Percentiles rank a stretch among this genome's conserved stretches.
Evolutionary conservation across 352 stramenopile genomes (phyloP).

Genomic region (Globisporangium nodosum): DNA sequence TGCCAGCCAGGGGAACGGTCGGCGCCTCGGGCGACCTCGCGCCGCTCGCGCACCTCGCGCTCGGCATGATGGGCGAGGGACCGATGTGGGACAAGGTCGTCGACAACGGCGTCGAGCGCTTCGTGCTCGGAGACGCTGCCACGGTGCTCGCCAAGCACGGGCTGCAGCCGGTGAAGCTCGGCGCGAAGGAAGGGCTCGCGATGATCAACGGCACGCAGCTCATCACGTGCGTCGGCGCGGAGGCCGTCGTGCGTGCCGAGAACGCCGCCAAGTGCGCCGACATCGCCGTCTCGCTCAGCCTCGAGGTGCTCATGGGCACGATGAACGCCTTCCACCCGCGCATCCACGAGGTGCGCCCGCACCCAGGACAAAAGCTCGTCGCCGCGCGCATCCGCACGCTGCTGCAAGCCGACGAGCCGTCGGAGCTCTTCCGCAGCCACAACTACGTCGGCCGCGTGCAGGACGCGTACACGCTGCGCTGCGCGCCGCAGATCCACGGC

Average conservation of each 20-base stretch:
- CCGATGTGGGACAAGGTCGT: conserved; percentile 80
- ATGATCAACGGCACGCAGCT: conserved; percentile 91
- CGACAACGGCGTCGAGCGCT: conserved; percentile 25
- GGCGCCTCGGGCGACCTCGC: conserved; percentile 86
- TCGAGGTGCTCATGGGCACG: conserved; percentile 87
- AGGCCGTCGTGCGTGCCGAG: conserved; percentile 72
- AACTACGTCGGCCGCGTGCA: conserved; percentile 88
- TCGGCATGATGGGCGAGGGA: conserved; percentile 88
- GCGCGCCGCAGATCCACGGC: conserved; percentile 86
- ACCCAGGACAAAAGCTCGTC: conserved; percentile 75
- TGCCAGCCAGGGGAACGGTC: conserved; percentile 81
- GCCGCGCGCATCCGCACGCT: conserved; percentile 76
- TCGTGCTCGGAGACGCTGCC: conserved; percentile 50
- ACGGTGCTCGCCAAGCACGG: conserved; percentile 68
- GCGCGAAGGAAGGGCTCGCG: conserved; percentile 85
- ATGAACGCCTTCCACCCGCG: conserved; percentile 86
- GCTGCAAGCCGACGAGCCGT: conserved; percentile 69
- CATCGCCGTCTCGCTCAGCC: conserved; percentile 67
- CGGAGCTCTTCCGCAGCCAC: conserved; percentile 84
- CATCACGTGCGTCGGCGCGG: conserved; percentile 81
- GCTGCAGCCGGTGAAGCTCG: conserved; percentile 69
- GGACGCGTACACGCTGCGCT: conserved; percentile 87
- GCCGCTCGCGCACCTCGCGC: conserved; percentile 78
- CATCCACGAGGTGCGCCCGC: conserved; percentile 81
- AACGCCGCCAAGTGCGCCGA: conserved; percentile 78